phyloP scores from a whole-genome alignment of 2,329 filamentous ascomycete species.

The Aspergillus sp. region DNA sequence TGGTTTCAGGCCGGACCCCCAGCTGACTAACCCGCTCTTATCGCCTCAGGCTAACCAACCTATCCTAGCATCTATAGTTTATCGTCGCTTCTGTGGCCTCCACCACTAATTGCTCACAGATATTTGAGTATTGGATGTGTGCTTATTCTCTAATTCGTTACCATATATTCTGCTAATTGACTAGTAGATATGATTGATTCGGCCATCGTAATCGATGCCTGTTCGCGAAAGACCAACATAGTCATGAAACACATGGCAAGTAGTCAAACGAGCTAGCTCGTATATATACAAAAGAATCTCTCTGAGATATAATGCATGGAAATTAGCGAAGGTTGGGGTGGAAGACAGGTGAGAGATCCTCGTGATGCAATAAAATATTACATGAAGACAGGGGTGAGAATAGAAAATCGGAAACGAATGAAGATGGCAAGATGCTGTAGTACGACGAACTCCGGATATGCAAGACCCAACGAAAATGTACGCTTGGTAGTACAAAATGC shows the following conservation, averaged over 20 bases:
- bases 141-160: too few species aligned
- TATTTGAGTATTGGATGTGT: too few species aligned
- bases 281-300: slow-evolving; percentile 1
- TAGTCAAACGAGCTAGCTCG: background rate
- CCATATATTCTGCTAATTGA: background rate
- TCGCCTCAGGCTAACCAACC: slow-evolving; percentile 16
- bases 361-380: background rate
- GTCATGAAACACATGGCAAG: background rate
- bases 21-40: slow-evolving; percentile 23
- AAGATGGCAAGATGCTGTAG: slow-evolving; percentile 3
- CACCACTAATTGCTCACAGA: background rate
- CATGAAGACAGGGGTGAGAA: background rate
- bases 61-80: background rate
- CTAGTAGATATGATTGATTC: background rate
- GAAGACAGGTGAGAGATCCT: background rate
- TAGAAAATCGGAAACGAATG: background rate
- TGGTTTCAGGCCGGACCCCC: slow-evolving; percentile 16
- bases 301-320: background rate
- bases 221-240: background rate
- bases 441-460: slow-evolving; percentile 11
- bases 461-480: slow-evolving; percentile 12
- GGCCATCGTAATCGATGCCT: background rate
- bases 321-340: background rate
- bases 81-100: background rate
- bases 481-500: slow-evolving; percentile 9